Percentiles rank a stretch among this genome's conserved stretches.
These are phyloP conservation scores for Incumbomyces delicatus DNA, from an alignment of 2,329 filamentous ascomycete genomes.

Conservation along the genomic window DNA sequence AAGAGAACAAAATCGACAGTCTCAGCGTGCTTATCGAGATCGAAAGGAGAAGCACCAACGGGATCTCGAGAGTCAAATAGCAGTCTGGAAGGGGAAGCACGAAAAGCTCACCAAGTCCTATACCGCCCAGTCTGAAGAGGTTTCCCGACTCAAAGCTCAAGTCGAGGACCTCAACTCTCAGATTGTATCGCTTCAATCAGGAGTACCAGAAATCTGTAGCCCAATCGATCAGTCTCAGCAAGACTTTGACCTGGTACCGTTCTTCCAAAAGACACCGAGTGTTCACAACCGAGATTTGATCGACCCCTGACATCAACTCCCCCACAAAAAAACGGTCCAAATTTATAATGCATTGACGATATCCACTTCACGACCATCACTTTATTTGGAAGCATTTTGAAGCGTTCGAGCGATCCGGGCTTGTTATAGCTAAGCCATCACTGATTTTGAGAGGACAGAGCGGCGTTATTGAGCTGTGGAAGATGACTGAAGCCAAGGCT, in stretches of 20 bases:
- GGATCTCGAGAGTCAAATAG: conserved; percentile 60
- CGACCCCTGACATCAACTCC: neutral
- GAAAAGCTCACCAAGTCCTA: conserved; percentile 14
- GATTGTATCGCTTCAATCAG: conserved; percentile 14
- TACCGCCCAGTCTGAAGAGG: conserved; percentile 15
- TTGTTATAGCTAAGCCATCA: no score
- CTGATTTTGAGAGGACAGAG: no score
- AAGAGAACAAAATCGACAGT: conserved; percentile 19
- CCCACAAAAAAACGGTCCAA: neutral
- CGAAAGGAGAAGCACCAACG: conserved; percentile 91
- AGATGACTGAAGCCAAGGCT: no score
- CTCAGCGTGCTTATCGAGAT: conserved; percentile 86
- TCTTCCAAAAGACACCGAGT: neutral
- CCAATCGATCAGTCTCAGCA: conserved; percentile 14
- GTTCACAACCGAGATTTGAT: neutral
- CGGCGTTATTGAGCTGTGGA: no score
- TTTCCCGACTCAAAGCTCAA: conserved; percentile 14
- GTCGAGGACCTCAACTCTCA: conserved; percentile 17
- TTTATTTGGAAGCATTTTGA: neutral
- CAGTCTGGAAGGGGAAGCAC: conserved; percentile 18
- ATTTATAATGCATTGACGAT: neutral
- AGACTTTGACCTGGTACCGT: conserved; percentile 18
- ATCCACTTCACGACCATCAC: neutral
- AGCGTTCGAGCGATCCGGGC: neutral
- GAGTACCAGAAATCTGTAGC: conserved; percentile 11